Base-by-base conservation (phyloP, 1,284 basidiomycete species). In the Puccinia brachypodii region DNA sequence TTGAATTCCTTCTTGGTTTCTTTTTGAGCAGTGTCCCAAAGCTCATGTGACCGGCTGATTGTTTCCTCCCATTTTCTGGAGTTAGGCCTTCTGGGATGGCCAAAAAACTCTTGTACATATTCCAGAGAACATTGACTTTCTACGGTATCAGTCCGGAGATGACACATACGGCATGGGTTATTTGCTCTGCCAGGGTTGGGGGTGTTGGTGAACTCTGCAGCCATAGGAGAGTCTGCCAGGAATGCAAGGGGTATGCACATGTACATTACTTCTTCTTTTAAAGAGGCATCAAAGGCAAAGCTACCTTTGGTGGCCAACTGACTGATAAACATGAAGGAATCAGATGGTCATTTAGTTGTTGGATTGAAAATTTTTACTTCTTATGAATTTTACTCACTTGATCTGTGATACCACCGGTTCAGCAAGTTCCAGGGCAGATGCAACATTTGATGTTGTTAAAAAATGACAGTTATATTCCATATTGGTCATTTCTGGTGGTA, bases 371-470 rank as follows among this genome's bases (percentile, higher is more conserved):
- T n/a, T n/a, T n/a, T n/a, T n/a, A n/a, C n/a, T n/a, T n/a, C n/a
- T n/a, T n/a, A n/a, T n/a, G n/a, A n/a, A n/a, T n/a, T n/a, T n/a
- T n/a, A 83, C 82, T 60, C 81, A 87, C 86, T 84, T 79, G 3
- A 88, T 68, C 47, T 87, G 85, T 2, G 84, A 74, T 0, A 84
- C 85, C 66, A 89, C 84, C 0, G 85, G 86, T 36, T 89, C 88
- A 13, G 89, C 77, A 88, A 89, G 88, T 79, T 88, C 88, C 0
- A 89, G 28, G 2, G 38, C 7, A 7, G 31, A 13, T 0, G 88
- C 87, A 38, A 86, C 82, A 69, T 88, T 89, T 0, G 88, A 89
- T 2, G 88, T 88, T 3, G 83, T 85, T 0, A 89, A 81, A 82
- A 89, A 89, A 80, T 88, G 88, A 3, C 87, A 83, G 68, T 87